phyloP scores from a whole-genome alignment of 2,329 filamentous ascomycete genomes.

The Elsinoe necatrix region DNA sequence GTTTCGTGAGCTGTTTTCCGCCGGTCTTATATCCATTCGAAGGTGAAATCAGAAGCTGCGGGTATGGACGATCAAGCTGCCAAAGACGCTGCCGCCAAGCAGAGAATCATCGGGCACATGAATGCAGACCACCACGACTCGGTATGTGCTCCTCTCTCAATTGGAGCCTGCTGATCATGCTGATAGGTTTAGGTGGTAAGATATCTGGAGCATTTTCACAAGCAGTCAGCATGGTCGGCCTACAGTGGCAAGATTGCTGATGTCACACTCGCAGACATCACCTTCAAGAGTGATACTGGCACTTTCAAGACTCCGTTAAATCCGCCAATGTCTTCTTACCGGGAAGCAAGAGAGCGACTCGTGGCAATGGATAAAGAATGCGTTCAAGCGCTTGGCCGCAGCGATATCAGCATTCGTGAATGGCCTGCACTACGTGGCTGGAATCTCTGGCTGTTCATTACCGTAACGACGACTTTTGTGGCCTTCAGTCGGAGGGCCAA shows the following conservation, averaged over 20 bases:
- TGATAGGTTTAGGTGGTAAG: conserved; percentile 45
- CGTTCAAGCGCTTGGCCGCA: conserved; percentile 52
- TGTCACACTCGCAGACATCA: conserved; percentile 56
- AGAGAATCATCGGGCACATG: conserved; percentile 72
- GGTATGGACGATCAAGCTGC: conserved; percentile 21
- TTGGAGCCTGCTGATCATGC: neutral
- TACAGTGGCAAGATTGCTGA: conserved; percentile 55
- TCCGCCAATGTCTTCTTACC: conserved; percentile 60
- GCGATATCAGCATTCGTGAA: conserved; percentile 46
- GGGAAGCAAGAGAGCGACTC: conserved; percentile 60
- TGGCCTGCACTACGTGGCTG: conserved; percentile 44
- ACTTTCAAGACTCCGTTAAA: conserved; percentile 52
- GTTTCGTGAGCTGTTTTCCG: too few species aligned
- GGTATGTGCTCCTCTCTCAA: conserved; percentile 27
- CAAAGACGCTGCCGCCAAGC: conserved; percentile 44
- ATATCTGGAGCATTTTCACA: conserved; percentile 67
- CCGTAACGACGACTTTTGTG: conserved; percentile 48
- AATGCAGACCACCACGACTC: conserved; percentile 72
- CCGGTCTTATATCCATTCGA: too few species aligned
- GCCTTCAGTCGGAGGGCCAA: conserved; percentile 43
- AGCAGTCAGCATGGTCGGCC: conserved; percentile 48
- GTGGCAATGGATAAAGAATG: conserved; percentile 62
- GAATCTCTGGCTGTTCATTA: conserved; percentile 47
- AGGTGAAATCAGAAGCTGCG: too few species aligned
- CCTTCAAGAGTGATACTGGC: conserved; percentile 46